Evolutionary conservation across 345 rosid species (phyloP).

Genomic region (Noccaea caerulescens): DNA sequence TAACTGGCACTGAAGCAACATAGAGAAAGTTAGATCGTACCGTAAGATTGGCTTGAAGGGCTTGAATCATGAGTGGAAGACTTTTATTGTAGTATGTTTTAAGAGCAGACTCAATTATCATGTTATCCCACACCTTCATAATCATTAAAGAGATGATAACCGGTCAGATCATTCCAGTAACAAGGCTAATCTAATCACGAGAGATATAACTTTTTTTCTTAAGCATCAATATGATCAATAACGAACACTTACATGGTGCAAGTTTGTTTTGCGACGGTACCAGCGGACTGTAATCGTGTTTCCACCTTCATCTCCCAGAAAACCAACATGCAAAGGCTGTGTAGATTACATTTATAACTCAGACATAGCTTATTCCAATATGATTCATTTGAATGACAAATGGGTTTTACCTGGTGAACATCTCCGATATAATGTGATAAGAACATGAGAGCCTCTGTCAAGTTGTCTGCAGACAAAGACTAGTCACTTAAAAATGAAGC

Average conservation of each 20-base stretch:
- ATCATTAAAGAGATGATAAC: background rate
- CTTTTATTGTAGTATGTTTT: conserved; percentile 73
- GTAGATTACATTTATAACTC: conserved; percentile 22
- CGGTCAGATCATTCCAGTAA: background rate
- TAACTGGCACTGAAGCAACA: background rate
- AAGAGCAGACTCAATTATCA: conserved; percentile 87
- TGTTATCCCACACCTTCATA: conserved; percentile 74
- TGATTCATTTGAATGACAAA: conserved; percentile 5
- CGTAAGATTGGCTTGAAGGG: conserved; percentile 70
- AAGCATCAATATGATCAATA: background rate
- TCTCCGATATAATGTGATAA: conserved; percentile 88
- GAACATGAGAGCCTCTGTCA: conserved; percentile 93
- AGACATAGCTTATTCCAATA: conserved; percentile 4
- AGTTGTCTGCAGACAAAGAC: conserved; percentile 63
- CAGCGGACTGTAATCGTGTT: conserved; percentile 79
- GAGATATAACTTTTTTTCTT: background rate
- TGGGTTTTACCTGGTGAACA: conserved; percentile 77
- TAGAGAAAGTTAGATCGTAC: conserved; percentile 47
- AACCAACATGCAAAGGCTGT: conserved; percentile 96
- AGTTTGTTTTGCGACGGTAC: conserved; percentile 84
- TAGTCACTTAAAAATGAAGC: conserved; percentile 12
- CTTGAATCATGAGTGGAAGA: conserved; percentile 65
- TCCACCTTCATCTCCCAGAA: conserved; percentile 91
- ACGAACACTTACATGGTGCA: conserved; percentile 80
- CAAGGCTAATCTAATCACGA: background rate